Evolutionary conservation across 2,329 filamentous ascomycete species (phyloP).

Genomic region (Pyrenophora seminiperda): DNA sequence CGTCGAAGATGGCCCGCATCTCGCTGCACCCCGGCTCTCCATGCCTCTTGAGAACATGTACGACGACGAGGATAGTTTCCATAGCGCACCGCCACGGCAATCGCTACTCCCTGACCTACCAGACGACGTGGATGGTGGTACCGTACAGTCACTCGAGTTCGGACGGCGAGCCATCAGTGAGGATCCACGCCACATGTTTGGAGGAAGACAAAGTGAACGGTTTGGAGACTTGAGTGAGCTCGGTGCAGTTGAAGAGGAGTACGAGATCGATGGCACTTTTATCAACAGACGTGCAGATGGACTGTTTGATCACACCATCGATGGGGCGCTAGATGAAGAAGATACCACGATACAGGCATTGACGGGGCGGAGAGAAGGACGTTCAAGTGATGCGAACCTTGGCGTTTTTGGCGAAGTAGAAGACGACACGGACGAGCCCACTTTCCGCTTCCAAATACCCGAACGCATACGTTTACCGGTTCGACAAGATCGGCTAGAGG

Average conservation of each 20-base stretch:
- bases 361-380: constrained; percentile 38
- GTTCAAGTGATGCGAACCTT: constrained; percentile 38
- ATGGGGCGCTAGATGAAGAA: constrained; percentile 36
- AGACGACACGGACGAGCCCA: constrained; percentile 46
- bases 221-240: constrained; percentile 55
- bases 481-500: constrained; percentile 21
- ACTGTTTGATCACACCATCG: constrained; percentile 46
- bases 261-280: constrained; percentile 52
- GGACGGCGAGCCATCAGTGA: constrained; percentile 48
- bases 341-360: constrained; percentile 41
- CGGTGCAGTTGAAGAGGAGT: constrained; percentile 42
- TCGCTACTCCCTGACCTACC: constrained; percentile 45
- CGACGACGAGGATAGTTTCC: constrained; percentile 51
- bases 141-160: constrained; percentile 58
- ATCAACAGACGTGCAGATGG: constrained; percentile 45
- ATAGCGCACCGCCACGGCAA: constrained; percentile 47
- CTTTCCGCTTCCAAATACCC: constrained; percentile 47
- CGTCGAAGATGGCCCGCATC: constrained; percentile 55
- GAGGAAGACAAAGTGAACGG: constrained; percentile 57
- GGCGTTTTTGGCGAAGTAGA: constrained; percentile 42
- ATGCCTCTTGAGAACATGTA: constrained; percentile 52
- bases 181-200: constrained; percentile 50
- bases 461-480: constrained; percentile 36
- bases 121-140: constrained; percentile 48
- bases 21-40: constrained; percentile 48